phyloP scores from a whole-genome alignment of 208 protist genomes.

The Leishmania guyanensis region DNA sequence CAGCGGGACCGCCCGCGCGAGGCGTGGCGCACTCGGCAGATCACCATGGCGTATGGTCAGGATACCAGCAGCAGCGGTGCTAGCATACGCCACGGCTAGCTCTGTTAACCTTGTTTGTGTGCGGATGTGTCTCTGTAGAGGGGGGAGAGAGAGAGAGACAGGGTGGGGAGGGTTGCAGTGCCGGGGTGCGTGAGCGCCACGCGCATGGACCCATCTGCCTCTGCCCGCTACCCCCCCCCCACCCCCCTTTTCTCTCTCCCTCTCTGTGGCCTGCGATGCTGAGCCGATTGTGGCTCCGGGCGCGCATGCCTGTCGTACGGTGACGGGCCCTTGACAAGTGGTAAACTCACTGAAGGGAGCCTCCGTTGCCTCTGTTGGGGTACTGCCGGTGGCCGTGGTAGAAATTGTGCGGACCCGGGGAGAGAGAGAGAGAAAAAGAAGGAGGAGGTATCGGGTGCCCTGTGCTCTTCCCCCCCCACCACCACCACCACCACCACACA shows the following conservation, averaged over 20 bases:
- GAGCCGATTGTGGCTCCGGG: background rate
- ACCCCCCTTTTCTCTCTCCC: background rate
- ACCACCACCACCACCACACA: background rate
- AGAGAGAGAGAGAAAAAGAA: background rate
- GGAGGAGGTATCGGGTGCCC: background rate
- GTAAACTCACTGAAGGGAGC: no score
- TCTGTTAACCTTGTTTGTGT: background rate
- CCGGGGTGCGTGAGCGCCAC: background rate
- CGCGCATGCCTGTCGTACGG: background rate
- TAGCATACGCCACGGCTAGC: background rate
- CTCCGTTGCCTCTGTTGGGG: background rate
- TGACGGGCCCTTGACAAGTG: background rate
- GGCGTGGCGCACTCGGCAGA: constrained; percentile 28
- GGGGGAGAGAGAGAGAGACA: background rate
- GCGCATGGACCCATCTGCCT: background rate
- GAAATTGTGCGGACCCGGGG: background rate
- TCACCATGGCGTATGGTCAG: constrained; percentile 28
- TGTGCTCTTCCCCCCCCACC: background rate
- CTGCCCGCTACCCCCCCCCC: background rate
- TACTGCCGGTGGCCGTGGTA: background rate
- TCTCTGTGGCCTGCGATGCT: background rate
- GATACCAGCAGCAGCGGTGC: background rate
- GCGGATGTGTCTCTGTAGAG: background rate
- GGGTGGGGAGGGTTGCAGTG: background rate
- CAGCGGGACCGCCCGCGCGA: constrained; percentile 37